These are phyloP conservation scores for Solioccasus polychromus DNA, from an alignment of 768 basidiomycete genomes.

Conservation along the genomic window DNA sequence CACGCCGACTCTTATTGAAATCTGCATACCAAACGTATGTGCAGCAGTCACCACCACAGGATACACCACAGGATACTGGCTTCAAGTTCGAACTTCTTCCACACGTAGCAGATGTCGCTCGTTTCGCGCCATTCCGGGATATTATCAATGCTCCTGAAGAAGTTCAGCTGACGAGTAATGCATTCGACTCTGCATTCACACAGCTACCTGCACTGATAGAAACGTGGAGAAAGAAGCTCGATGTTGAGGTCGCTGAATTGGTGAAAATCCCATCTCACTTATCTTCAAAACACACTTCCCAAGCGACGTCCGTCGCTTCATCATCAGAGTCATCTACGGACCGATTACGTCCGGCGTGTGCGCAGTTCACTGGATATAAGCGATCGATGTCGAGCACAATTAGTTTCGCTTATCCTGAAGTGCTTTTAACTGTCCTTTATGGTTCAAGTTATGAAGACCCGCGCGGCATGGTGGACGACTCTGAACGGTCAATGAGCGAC, in stretches of 20 bases:
- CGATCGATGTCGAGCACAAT: too few species aligned
- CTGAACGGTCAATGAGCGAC: neutral
- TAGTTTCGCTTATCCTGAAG: neutral
- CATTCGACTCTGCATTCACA: constrained; percentile 4
- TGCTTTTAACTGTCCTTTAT: neutral
- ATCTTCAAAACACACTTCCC: neutral
- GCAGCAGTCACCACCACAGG: neutral
- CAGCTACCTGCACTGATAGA: neutral
- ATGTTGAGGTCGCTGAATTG: neutral
- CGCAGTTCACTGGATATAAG: neutral
- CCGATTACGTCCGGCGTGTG: neutral
- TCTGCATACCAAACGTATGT: neutral
- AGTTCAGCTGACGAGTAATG: neutral
- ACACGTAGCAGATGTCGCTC: neutral
- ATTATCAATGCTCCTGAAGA: neutral
- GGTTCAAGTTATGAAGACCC: neutral
- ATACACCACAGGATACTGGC: neutral
- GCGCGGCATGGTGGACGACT: too few species aligned
- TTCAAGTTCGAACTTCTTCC: constrained; percentile 2
- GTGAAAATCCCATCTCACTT: neutral
- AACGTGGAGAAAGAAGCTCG: constrained; percentile 1
- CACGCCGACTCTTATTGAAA: neutral
- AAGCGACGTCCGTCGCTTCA: neutral
- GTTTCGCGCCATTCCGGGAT: neutral
- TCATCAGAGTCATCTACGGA: neutral